Conservation (phyloP, 1,139 yeast species). For the Yamadazyma aaseri region DNA sequence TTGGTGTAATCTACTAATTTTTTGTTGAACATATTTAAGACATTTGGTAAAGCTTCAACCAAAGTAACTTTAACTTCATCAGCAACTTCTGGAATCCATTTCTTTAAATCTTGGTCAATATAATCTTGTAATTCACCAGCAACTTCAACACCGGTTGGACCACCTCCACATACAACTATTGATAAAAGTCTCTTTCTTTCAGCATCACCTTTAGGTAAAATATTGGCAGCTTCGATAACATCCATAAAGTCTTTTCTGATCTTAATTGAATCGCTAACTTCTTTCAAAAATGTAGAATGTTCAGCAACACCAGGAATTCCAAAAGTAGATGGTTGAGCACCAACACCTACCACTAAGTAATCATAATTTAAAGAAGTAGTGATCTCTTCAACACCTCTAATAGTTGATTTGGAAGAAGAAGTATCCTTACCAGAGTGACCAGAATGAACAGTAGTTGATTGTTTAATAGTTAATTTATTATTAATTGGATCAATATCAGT, state of each 20-base stretch:
- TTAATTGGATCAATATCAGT: conserved; percentile 71
- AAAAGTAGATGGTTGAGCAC: conserved; percentile 89
- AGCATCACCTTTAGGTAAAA: conserved; percentile 69
- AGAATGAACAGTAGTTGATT: conserved; percentile 50
- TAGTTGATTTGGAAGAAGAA: conserved; percentile 49
- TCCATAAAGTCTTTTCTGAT: conserved; percentile 77
- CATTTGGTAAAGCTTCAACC: conserved; percentile 90
- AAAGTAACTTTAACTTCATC: conserved; percentile 78
- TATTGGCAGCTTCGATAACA: conserved; percentile 74
- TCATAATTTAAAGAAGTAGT: conserved; percentile 61
- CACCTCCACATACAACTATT: conserved; percentile 92
- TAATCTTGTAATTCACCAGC: conserved; percentile 96
- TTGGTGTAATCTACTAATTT: conserved; percentile 83
- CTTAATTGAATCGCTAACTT: conserved; percentile 76
- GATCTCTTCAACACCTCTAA: conserved; percentile 38
- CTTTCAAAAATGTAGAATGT: conserved; percentile 82
- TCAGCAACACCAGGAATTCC: conserved; percentile 93
- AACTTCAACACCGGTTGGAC: conserved; percentile 95
- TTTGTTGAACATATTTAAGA: conserved; percentile 82
- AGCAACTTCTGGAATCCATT: conserved; percentile 87
- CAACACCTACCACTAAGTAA: conserved; percentile 84
- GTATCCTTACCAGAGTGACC: conserved; percentile 57
- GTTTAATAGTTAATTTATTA: conserved; percentile 51
- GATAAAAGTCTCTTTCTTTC: conserved; percentile 80
- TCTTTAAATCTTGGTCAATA: conserved; percentile 83